Percentiles rank a stretch among this genome's conserved stretches.
Conservation (phyloP, 768 basidiomycete species). For the Boletellus sp. region DNA sequence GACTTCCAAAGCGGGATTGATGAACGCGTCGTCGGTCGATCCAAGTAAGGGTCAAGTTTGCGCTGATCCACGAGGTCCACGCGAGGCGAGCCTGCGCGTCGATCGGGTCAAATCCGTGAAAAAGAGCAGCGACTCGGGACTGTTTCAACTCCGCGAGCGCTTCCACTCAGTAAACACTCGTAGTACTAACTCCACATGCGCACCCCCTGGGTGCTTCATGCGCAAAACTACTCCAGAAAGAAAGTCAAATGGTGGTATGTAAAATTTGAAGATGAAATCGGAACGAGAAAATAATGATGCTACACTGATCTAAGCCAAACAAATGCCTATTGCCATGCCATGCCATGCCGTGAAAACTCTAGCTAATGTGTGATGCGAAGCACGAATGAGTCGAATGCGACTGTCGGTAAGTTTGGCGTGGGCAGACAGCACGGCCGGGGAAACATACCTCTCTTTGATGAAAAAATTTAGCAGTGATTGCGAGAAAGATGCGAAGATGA, state of each 20-base stretch:
- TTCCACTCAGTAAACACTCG: not conserved
- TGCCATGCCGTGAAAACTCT: slow-evolving; percentile 16
- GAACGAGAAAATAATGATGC: not conserved
- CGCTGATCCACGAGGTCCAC: not conserved
- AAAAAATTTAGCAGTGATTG: not conserved
- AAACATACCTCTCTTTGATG: slow-evolving; percentile 2
- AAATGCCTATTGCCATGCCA: slow-evolving; percentile 11
- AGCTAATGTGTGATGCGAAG: slow-evolving; percentile 7
- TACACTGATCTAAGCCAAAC: slow-evolving; percentile 1
- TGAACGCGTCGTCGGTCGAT: not conserved
- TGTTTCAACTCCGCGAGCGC: slow-evolving; percentile 16
- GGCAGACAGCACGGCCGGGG: not conserved
- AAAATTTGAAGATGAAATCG: not conserved
- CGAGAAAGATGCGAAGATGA: not conserved
- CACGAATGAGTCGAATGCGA: not conserved
- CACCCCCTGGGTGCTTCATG: not conserved
- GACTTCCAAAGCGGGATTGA: not conserved
- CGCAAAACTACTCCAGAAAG: not conserved
- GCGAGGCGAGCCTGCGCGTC: slow-evolving; percentile 2
- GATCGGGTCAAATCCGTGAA: slow-evolving; percentile 4
- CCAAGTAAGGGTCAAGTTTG: not conserved
- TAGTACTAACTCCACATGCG: not conserved
- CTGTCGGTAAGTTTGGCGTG: not conserved
- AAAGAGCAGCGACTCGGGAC: not conserved
- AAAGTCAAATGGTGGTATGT: not conserved